phyloP scores from a whole-genome alignment of 805 yeast genomes.

The Ogataea pilisensis region DNA sequence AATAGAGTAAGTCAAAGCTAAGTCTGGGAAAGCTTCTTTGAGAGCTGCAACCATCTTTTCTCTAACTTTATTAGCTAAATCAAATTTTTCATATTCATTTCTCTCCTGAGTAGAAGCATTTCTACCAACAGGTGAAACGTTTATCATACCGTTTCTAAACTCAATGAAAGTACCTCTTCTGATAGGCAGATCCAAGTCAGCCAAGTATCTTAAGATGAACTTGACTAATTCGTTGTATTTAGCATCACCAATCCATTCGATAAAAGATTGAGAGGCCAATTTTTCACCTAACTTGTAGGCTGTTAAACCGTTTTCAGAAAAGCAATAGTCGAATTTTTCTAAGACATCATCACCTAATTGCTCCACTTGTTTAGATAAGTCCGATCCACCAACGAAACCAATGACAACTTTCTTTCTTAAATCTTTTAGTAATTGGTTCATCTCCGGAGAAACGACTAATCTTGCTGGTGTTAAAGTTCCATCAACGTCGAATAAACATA shows the following conservation, averaged over 20 bases:
- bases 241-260: conserved; percentile 92
- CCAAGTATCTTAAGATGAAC: conserved; percentile 79
- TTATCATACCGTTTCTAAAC: conserved; percentile 99
- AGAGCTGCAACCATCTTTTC: conserved; percentile 79
- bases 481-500: conserved; percentile 95
- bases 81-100: conserved; percentile 84
- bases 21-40: conserved; percentile 76
- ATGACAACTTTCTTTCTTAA: conserved; percentile 89
- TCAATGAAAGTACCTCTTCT: conserved; percentile 99
- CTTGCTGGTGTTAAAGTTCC: conserved; percentile 99
- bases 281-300: conserved; percentile 90
- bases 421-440: conserved; percentile 62
- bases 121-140: conserved; percentile 97
- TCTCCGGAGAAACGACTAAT: conserved; percentile 62
- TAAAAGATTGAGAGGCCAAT: conserved; percentile 91
- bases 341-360: conserved; percentile 84
- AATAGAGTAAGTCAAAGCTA: conserved; percentile 88
- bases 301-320: conserved; percentile 96
- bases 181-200: conserved; percentile 85
- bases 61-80: conserved; percentile 77
- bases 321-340: conserved; percentile 87
- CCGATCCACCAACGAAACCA: conserved; percentile 98
- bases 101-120: conserved; percentile 94
- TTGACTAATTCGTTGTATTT: conserved; percentile 85
- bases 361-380: conserved; percentile 89